Evolutionary conservation across 2,329 filamentous ascomycete species (phyloP), one percentile per base, ranked within the genome.

Genomic region (Chaetothyriales sp.): DNA sequence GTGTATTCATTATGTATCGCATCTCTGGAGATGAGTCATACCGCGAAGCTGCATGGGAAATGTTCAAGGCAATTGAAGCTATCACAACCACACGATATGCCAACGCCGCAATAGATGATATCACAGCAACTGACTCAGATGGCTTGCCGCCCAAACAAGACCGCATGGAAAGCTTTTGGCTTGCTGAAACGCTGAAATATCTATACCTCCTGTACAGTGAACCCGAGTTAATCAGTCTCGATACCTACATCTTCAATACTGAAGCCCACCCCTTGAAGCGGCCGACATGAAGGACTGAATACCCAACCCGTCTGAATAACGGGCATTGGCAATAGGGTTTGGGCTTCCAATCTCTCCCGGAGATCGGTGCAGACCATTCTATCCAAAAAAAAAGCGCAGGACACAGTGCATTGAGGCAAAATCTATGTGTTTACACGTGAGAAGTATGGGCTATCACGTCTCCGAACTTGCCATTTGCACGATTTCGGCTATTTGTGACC

Each of bases 1-100:
- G 83, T 0, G 81, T 94, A 13, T 94, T 88, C 77, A 86, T 89
- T 69, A 83, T 94, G 73, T 92, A 94, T 70, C 85, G 89, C 63
- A 87, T 94, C 67, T 94, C 87, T 0, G 89, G 87, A 47, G 84
- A 92, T 57, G 69, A 75, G 1, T 67, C 69, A 4, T 88, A 86
- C 76, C 83, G 84, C 64, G 86, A 94, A 25, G 83, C 84, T 58
- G 89, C 86, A 15, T 95, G 89, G 89, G 72, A 74, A 48, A 94
- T 95, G 86, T 95, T 88, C 65, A 70, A 81, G 56, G 74, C 83
- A 18, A 80, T 92, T 48, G 73, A 84, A 51, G 75, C 75, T 33
- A 74, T 80, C 29, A 89, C 86, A 1, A 70, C 73, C 40, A 83
- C 85, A 0, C 69, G 79, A 10, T 75, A 77, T 47, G 87, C 81